These are phyloP conservation scores for Rhizopus sp. DNA, from an alignment of 371 early-diverging fungal species.

Conservation along the genomic window DNA sequence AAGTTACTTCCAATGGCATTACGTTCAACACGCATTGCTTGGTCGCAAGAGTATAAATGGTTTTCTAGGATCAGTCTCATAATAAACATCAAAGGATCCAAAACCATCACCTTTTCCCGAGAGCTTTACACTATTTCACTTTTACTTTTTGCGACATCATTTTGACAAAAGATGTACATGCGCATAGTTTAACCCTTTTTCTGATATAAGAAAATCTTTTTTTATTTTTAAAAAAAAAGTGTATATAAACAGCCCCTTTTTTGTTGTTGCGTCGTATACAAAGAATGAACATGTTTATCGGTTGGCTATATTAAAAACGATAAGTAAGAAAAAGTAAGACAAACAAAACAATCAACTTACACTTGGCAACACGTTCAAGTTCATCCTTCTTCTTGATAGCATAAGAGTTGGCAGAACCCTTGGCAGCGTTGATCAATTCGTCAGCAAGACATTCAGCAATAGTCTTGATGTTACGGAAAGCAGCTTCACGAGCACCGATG, in stretches of 20 bases:
- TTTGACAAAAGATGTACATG: not conserved
- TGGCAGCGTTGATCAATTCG: no score
- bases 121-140: slow-evolving; percentile 19
- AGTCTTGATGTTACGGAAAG: no score
- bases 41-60: slow-evolving; percentile 5
- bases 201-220: slow-evolving; percentile 1
- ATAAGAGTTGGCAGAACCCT: no score
- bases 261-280: no score
- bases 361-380: slow-evolving; percentile 70
- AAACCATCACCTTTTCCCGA: slow-evolving; percentile 14
- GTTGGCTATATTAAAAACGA: slow-evolving; percentile 19
- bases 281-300: slow-evolving; percentile 16
- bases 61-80: slow-evolving; percentile 21
- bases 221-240: slow-evolving; percentile 3
- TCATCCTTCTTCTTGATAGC: slow-evolving; percentile 99
- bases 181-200: not conserved
- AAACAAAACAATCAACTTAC: slow-evolving; percentile 11
- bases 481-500: slow-evolving; percentile 67
- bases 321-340: not conserved
- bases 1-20: slow-evolving; percentile 9
- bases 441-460: no score
- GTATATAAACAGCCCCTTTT: not conserved
- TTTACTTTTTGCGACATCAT: no score
- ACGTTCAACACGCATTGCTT: slow-evolving; percentile 7
- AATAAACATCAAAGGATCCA: slow-evolving; percentile 19